Evolutionary conservation across 768 basidiomycete species (phyloP), one percentile per base, ranked within the genome.

Genomic region (Phylloporus sp.): DNA sequence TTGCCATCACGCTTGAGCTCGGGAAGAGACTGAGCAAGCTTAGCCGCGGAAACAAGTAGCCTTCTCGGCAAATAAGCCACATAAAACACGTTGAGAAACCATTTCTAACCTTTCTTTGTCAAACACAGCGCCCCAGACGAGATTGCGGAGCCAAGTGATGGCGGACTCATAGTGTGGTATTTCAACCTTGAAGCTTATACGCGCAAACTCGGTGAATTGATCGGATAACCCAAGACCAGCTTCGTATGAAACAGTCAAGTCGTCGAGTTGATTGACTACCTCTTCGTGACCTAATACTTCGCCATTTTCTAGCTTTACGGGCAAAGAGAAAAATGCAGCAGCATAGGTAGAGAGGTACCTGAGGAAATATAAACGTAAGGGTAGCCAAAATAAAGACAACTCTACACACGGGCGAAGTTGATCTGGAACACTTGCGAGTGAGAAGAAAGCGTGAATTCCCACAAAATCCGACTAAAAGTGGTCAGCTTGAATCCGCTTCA

Each of bases 211-310:
- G 6, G 82, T 72, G 64, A 95, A 94, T n/a, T 72, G 65, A 45
- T 75, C 75, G 16, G 76, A 74, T 55, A 84, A 64, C 13, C 91
- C 91, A 8, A 91, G 75, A 23, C 76, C 76, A 50, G 79, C 80
- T 49, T 88, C 86, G 64, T 97, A 97, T 3, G 81, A 82, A 23
- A 98, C 91, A 0, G 97, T 97, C 58, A 90, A 87, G 66, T 93
- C 80, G 61, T 97, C 93, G 2, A 99, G 81, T 55, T 82, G 81
- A 68, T 95, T 86, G 54, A 97, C 80, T 24, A 97, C 97, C 49
- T 95, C 83, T 70, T 98, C 97, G 56, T 94, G 90, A 10, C 79
- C 74, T 40, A 98, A 72, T 34, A 72, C 70, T 55, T 85, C 80
- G 3, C 95, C 95, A 47, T 77, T 77, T 35, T 80, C 73, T 28